phyloP scores from a whole-genome alignment of 495 filamentous ascomycete species.

The Penicillium cosmopolitanum region DNA sequence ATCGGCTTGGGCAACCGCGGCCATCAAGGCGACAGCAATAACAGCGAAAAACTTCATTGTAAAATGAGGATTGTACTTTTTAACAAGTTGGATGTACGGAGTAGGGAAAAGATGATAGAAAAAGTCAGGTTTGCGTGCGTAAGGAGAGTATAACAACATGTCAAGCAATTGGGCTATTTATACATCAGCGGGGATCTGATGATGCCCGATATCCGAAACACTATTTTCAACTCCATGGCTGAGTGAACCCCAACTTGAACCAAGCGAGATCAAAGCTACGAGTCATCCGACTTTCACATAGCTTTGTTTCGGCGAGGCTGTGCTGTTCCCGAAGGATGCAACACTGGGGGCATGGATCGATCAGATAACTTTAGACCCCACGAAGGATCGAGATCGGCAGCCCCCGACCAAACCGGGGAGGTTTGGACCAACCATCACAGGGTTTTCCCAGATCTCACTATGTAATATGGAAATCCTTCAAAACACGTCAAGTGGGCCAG shows the following conservation, averaged over 20 bases:
- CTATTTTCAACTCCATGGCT: too few relatives aligned
- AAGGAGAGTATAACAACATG: too few relatives aligned
- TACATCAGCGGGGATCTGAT: too few relatives aligned
- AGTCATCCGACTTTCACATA: too few relatives aligned
- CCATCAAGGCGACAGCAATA: background rate
- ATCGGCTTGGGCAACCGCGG: background rate
- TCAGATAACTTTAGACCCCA: conserved; percentile 2
- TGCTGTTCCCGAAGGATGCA: background rate
- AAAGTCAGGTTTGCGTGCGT: too few relatives aligned
- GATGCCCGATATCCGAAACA: too few relatives aligned
- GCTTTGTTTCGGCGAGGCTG: background rate
- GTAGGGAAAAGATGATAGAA: background rate
- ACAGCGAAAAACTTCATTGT: conserved; percentile 1
- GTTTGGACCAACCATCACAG: background rate
- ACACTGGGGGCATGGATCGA: background rate
- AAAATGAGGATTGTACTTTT: background rate
- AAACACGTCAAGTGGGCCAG: background rate
- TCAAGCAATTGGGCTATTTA: too few relatives aligned
- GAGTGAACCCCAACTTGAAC: too few relatives aligned
- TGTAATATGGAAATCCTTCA: too few relatives aligned
- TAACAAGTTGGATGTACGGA: background rate
- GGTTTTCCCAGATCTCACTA: background rate
- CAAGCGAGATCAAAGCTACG: too few relatives aligned
- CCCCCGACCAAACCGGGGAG: background rate
- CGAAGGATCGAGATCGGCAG: background rate